Base-by-base conservation (phyloP, 2,329 filamentous ascomycete genomes). In the Paraphaeosphaeria sporulosa region DNA sequence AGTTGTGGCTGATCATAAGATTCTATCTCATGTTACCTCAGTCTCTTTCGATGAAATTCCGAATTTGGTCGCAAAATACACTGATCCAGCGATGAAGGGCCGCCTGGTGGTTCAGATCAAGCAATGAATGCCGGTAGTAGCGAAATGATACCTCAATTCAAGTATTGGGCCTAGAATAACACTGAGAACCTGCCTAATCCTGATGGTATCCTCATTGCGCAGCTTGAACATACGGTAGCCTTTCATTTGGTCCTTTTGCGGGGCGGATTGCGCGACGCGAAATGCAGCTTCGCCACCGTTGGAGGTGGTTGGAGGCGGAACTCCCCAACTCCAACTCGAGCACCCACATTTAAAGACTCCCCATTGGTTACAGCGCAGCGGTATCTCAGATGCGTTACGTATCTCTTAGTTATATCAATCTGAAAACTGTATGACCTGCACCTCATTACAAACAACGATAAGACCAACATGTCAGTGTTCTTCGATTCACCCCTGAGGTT, bases 401-500 rank as follows among this genome's bases (percentile, higher is more conserved):
- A 12, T 19, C 23, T 30, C 36, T 19, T 21, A 30, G 42, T 30
- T 19, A 55, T 62, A 47, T 32, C 27, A 0, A 34, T 34, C 48
- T 38, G 12, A 49, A 32, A 10, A 47, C 15, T 8, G 34, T 36
- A 47, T 21, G 44, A 13, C 30, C 51, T 32, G n/a, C 3, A 2
- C 25, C 49, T 40, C 36, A 12, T 50, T n/a, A 40, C 25, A 44
- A 2, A 7, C 17, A n/a, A 57, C 36, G 25, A 30, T 43, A 43
- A 21, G 36, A 25, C 50, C n/a, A 21, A 27, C 4, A 73, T 73
- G 71, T 73, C 71, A 32, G 70, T 73, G 51, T 73, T 73, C 36
- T 71, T 72, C 50, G 71, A 73, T 53, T 68, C 70, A 9, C 65
- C 71, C 4, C 43, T 66, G 53, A 71, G 61, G 71, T 71, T 40